Conservation (phyloP, 768 basidiomycete genomes). For the Lanmaoa pseudosensibilis region DNA sequence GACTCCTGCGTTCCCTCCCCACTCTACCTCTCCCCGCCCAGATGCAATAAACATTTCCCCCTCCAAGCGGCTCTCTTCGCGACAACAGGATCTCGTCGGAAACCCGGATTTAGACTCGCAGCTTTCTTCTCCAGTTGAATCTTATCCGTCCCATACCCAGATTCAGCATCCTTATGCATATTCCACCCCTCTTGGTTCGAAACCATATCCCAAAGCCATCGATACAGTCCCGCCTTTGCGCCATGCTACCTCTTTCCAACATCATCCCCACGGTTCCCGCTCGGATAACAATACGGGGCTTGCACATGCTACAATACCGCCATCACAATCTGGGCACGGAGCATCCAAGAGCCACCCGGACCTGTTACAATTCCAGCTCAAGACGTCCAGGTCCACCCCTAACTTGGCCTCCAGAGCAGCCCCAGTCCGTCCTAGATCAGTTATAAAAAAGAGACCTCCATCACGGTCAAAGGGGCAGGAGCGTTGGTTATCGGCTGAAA, state of each 20-base stretch:
- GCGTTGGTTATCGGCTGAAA: constrained; percentile 71
- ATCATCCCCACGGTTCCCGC: constrained; percentile 11
- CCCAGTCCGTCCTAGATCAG: constrained; percentile 7
- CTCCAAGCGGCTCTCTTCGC: constrained; percentile 18
- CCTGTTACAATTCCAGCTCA: constrained; percentile 32
- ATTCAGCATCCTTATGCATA: constrained; percentile 55
- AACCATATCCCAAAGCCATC: background rate
- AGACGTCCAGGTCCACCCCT: constrained; percentile 64
- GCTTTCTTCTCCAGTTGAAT: constrained; percentile 13
- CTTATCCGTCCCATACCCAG: constrained; percentile 26
- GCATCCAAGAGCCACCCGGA: background rate
- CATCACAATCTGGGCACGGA: constrained; percentile 8
- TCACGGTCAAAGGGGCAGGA: constrained; percentile 47
- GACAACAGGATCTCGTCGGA: constrained; percentile 12
- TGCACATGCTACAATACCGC: background rate
- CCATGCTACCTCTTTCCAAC: constrained; percentile 23
- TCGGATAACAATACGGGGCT: background rate
- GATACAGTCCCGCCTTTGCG: constrained; percentile 11
- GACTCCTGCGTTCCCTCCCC: constrained; percentile 13
- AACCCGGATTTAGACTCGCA: constrained; percentile 21
- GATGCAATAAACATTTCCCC: constrained; percentile 16
- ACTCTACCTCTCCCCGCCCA: constrained; percentile 12
- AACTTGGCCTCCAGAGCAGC: constrained; percentile 44
- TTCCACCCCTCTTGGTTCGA: constrained; percentile 28
- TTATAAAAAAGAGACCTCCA: constrained; percentile 22